Evolutionary conservation across 2,329 filamentous ascomycete species (phyloP).

Genomic region (Aplosporella prunicola): DNA sequence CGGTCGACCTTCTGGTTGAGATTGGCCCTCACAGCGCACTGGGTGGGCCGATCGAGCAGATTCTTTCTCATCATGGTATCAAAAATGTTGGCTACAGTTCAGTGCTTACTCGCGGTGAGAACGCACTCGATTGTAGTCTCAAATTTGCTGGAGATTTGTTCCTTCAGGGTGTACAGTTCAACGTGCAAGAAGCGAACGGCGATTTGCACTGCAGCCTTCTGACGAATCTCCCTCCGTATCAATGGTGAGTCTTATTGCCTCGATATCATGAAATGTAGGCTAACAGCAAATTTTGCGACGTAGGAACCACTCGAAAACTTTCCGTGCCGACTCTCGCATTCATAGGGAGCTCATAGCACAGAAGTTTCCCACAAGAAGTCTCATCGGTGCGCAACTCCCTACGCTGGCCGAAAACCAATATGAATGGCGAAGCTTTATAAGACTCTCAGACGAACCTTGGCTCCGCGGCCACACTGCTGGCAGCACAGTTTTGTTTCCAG

Average conservation of each 20-base stretch:
- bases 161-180: not conserved
- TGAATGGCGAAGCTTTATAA: not conserved
- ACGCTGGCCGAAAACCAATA: not conserved
- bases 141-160: not conserved
- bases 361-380: not conserved
- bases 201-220: not conserved
- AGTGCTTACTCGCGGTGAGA: not conserved
- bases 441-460: not conserved
- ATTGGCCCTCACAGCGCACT: not conserved
- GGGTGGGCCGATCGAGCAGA: not conserved
- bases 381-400: not conserved
- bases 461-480: not conserved
- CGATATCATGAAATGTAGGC: too few relatives aligned
- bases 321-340: not conserved
- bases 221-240: not conserved
- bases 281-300: too few relatives aligned
- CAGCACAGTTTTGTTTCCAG: not conserved
- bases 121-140: not conserved
- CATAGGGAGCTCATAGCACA: not conserved
- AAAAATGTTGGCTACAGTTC: constrained; percentile 1
- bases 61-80: not conserved
- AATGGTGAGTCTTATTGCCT: too few relatives aligned
- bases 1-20: not conserved
- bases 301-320: not conserved
- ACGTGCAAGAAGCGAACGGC: not conserved